phyloP scores from a whole-genome alignment of 306 rosid genomes.

The Lathyrus tuberosus region DNA sequence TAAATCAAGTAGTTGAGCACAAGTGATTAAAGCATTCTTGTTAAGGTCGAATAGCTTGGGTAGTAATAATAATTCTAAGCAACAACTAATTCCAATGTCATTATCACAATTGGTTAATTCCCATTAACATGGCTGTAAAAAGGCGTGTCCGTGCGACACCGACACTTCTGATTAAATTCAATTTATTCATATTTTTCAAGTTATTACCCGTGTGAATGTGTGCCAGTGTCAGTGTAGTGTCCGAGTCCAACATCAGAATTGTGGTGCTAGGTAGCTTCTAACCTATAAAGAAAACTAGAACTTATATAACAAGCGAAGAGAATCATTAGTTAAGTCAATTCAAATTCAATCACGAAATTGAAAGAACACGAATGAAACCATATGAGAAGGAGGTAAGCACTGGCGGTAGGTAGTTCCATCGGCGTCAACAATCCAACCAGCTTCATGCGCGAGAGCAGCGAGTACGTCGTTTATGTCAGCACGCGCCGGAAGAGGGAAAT shows the following conservation, averaged over 20 bases:
- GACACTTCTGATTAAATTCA: too few species aligned
- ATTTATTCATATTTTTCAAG: too few species aligned
- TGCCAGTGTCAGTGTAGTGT: too few species aligned
- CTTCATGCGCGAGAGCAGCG: slow-evolving; percentile 97
- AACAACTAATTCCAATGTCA: slow-evolving; percentile 16
- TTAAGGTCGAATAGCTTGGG: background rate
- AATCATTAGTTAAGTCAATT: background rate
- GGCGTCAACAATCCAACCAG: slow-evolving; percentile 92
- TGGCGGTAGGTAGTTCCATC: slow-evolving; percentile 91
- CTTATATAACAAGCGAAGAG: slow-evolving; percentile 3
- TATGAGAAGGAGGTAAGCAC: slow-evolving; percentile 57
- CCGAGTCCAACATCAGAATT: background rate
- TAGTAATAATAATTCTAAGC: background rate
- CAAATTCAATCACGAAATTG: slow-evolving; percentile 12
- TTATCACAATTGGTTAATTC: slow-evolving; percentile 7
- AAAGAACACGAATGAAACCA: slow-evolving; percentile 30
- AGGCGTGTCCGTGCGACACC: too few species aligned
- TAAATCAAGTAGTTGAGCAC: background rate
- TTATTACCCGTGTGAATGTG: too few species aligned
- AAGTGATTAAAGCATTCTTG: background rate
- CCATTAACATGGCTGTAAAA: too few species aligned
- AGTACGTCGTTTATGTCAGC: slow-evolving; percentile 98
- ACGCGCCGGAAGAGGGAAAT: slow-evolving; percentile 94
- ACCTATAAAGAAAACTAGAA: slow-evolving; percentile 5
- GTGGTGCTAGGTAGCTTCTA: background rate